Evolutionary conservation across 148 eudicot genomes (phyloP), one percentile per base, ranked within the genome.

Genomic region (Talinum fruticosum): DNA sequence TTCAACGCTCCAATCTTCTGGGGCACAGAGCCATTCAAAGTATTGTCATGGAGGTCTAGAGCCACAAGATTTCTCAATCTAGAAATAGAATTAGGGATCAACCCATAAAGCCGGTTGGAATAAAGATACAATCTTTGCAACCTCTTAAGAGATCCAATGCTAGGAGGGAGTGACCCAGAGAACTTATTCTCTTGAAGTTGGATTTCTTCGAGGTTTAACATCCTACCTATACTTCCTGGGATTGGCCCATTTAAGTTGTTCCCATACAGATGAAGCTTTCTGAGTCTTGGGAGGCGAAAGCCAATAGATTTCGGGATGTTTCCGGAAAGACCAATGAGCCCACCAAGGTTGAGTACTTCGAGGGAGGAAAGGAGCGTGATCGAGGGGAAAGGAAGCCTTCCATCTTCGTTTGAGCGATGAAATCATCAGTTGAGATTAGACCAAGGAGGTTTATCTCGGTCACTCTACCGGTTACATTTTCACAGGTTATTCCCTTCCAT

Each of bases 401-500:
- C 85, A 89, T 86, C 30, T 44, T 76, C 0, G 83, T 62, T 28
- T 62, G 66, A 62, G 66, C 66, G 3, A 62, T 26, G 66, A 28
- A 62, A 28, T 62, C 66, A 7, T 12, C 10, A 33, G 66, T 62
- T 28, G 66, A 8, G n/a, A 79, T 34, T 14, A 83, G 32, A 4
- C 89, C 88, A 0, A 89, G 88, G 32, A 90, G 90, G 70, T 82
- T 78, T n/a, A 88, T 69, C 77, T 86, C 74, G 12, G 75, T 85
- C n/a, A 90, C 92, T 82, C 92, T 83, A 37, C 84, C 85, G 4
- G 89, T 87, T 15, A 14, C 71, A 5, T 66, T 84, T 26, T 82
- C 80, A 70, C 93, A 90, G 35, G 66, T 29, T 34, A 88, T 88
- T 18, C 89, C 89, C 7, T 74, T 83, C 90, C 89, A 90, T n/a